Evolutionary conservation across 306 rosid species (phyloP).

Genomic region (Prunus fruticosa): DNA sequence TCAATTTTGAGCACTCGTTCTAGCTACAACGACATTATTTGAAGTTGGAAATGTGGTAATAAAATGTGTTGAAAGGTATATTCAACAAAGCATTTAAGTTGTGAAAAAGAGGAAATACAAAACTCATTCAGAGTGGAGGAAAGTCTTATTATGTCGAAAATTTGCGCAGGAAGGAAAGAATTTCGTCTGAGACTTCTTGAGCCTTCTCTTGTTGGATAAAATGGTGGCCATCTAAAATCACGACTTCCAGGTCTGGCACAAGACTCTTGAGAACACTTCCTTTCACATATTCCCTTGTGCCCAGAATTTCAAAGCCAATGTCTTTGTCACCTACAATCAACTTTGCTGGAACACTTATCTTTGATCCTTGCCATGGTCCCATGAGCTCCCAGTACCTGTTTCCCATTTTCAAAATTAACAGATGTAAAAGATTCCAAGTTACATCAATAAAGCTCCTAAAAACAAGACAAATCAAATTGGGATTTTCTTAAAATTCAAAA

Average conservation of each 20-base stretch:
- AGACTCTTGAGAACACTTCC: conserved; percentile 14
- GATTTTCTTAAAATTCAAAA: not conserved
- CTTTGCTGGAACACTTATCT: conserved; percentile 7
- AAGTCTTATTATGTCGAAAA: not conserved
- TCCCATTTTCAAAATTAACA: not conserved
- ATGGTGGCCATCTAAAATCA: conserved; percentile 24
- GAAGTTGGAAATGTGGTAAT: conserved; percentile 10
- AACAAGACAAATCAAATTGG: not conserved
- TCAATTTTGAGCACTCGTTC: not conserved
- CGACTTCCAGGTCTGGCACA: conserved; percentile 16
- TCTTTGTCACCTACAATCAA: conserved; percentile 9
- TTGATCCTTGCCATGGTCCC: conserved; percentile 11
- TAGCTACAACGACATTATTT: not conserved
- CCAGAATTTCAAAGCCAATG: not conserved
- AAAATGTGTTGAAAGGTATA: not conserved
- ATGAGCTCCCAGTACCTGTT: conserved; percentile 9
- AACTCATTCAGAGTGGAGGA: not conserved
- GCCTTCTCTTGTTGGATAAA: conserved; percentile 28
- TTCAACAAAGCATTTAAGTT: not conserved
- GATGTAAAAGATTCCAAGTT: not conserved
- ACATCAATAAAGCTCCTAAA: not conserved
- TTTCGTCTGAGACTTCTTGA: conserved; percentile 23
- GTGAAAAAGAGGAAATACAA: not conserved
- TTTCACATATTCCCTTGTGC: conserved; percentile 10
- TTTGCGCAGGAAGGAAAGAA: conserved; percentile 20